These are phyloP conservation scores for Gaultheria prostrata DNA, from an alignment of 148 eudicot genomes.

Conservation along the genomic window DNA sequence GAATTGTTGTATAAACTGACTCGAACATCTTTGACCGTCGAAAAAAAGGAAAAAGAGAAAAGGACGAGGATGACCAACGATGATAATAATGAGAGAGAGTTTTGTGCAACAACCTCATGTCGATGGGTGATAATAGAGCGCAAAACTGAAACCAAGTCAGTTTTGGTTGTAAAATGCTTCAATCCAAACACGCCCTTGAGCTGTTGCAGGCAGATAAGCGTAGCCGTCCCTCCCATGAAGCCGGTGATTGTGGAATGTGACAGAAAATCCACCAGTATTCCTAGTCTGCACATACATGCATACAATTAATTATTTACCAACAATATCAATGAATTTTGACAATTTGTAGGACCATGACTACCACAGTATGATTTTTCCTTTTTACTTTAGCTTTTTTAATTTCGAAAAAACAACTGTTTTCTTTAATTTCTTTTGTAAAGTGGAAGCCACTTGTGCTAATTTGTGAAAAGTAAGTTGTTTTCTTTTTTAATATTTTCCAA, in stretches of 20 bases:
- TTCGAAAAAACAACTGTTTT: not conserved
- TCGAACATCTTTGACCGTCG: too few species aligned
- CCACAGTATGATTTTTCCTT: too few species aligned
- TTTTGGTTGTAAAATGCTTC: constrained; percentile 59
- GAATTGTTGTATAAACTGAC: too few species aligned
- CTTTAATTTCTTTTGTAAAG: not conserved
- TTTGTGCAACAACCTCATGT: constrained; percentile 45
- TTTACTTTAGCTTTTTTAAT: too few species aligned
- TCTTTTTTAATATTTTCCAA: too few species aligned
- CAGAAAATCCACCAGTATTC: constrained; percentile 81
- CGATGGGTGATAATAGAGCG: constrained; percentile 34
- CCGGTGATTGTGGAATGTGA: constrained; percentile 90
- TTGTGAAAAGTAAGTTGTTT: too few species aligned
- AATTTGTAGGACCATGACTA: not conserved
- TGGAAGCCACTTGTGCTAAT: too few species aligned
- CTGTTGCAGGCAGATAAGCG: constrained; percentile 70
- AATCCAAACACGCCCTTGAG: constrained; percentile 77
- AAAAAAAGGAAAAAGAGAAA: too few species aligned
- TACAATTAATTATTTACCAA: not conserved
- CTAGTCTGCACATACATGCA: constrained; percentile 42
- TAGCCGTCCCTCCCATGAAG: constrained; percentile 95
- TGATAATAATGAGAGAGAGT: not conserved
- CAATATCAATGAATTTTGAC: not conserved
- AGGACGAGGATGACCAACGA: not conserved
- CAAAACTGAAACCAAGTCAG: constrained; percentile 56